Base-by-base conservation (phyloP, 2,329 filamentous ascomycete genomes). In the Celoporthe dispersa region DNA sequence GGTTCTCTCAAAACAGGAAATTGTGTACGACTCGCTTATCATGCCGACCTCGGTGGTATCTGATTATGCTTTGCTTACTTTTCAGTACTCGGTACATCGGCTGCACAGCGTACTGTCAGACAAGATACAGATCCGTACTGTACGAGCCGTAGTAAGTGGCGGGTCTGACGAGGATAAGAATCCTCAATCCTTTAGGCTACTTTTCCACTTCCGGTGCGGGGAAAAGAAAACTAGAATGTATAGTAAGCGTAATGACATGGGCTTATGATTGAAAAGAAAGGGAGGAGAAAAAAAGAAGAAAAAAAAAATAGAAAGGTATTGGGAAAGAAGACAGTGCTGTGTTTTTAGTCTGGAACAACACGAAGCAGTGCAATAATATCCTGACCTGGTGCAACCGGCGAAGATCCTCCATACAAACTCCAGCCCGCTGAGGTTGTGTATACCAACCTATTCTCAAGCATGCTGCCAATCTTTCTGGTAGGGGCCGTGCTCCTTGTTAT, bases 381-480 rank as follows among this genome's bases (percentile, higher is more conserved):
- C 55, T 9, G 31, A 48, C 28, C 53, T 12, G 53, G 12, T 28
- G 5, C 8, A 12, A 6, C 33, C 25, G 31, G 55, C 19, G 25
- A 33, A 33, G 19, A 60, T 35, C 19, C 14, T 6, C 12, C 12
- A 55, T 28, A 57, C 53, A 16, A 3, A 8, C 3, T 16, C 7
- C 22, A n/a, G 22, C 22, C 44, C 16, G 2, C 22, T 8, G 3
- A 48, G 7, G 5, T n/a, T 48, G 2, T 48, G 22, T 22, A 48
- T 33, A 16, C 9, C 3, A 35, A 28, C 51, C 12, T 55, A 25
- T 1, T 25, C 12, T 1, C 31, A 37, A 44, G 0, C 35, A 68
- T 68, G 67, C 11, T 68, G 44, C 22, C 39, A 64, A 16, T 35
- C 2, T 22, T 68, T 25, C 14, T 68, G 25, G 28, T 41, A 19